Base-by-base conservation (phyloP, 192 early-diverging fungal species). In the Neocallimastix lanati region DNA sequence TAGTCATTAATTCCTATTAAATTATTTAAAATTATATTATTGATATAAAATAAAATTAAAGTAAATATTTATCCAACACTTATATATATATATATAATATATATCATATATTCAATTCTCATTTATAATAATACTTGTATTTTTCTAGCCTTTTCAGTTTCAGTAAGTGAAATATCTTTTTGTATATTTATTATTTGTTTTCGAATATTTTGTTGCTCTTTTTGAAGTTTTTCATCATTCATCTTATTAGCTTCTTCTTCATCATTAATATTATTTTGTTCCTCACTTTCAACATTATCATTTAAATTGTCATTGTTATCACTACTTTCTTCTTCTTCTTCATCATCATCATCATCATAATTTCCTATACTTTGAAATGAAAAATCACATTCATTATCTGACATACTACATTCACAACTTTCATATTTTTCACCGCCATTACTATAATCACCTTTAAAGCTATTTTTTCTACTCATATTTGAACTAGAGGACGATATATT, bases 111-210 rank as follows among this genome's bases (percentile, higher is more conserved):
- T n/a, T n/a, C n/a, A n/a, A n/a, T n/a, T n/a, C n/a, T n/a, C n/a
- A n/a, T n/a, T n/a, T n/a, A n/a, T n/a, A n/a, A n/a, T 79, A 76
- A 25, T 84, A 92, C 92, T 88, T 94, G 93, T 21, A 94, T 92
- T 80, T 84, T 84, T 81, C 83, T 85, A 21, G 92, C 90, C 80
- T 94, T 94, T 58, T 91, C 89, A 21, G 81, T 81, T 38, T 87
- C 81, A 28, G 82, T 38, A 14, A 92, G 80, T 13, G 79, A 27
- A 13, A 81, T 78, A 80, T 93, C 85, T 29, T 79, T 30, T 80
- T 92, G 92, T 77, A 93, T 94, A 9, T 82, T 84, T 76, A 91
- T 83, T 78, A 94, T 94, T 80, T 87, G 90, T 77, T 84, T 87
- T 76, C 92, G 80, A 79, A 94, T 76, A 29, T 89, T 83, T 29